Percentiles rank a stretch among this genome's conserved stretches.
phyloP scores from a whole-genome alignment of 768 basidiomycete genomes.

The Phanerodontia chrysosporium region DNA sequence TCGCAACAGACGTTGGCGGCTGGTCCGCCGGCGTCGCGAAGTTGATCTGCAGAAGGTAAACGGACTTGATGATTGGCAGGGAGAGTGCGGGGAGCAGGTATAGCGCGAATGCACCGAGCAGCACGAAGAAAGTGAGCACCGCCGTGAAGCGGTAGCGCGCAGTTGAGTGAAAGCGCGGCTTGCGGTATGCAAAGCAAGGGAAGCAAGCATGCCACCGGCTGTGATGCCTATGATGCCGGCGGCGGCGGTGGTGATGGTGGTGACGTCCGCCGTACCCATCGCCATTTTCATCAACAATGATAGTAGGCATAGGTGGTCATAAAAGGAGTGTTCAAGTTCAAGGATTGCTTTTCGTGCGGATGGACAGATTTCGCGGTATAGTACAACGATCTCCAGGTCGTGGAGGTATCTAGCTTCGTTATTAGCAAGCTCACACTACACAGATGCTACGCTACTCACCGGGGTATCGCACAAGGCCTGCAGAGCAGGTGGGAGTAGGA shows the following conservation, averaged over 20 bases:
- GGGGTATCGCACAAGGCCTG: neutral
- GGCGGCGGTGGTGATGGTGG: neutral
- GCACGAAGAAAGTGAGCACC: slow-evolving; percentile 41
- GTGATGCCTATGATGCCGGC: neutral
- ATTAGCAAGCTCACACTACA: too few relatives aligned
- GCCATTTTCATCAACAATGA: slow-evolving; percentile 11
- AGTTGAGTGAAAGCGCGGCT: slow-evolving; percentile 5
- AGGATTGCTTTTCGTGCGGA: neutral
- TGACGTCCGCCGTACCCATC: slow-evolving; percentile 6
- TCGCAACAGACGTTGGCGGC: slow-evolving; percentile 49
- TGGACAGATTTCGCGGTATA: neutral
- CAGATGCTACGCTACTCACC: neutral
- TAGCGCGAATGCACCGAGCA: slow-evolving; percentile 63
- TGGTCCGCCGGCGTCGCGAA: slow-evolving; percentile 30
- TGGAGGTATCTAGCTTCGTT: neutral
- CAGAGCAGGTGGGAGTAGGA: neutral
- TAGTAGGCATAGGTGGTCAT: slow-evolving; percentile 4
- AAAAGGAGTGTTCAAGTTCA: neutral
- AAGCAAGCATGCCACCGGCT: slow-evolving; percentile 7
- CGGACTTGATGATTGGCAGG: slow-evolving; percentile 64
- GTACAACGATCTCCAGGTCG: neutral
- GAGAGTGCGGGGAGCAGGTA: slow-evolving; percentile 75
- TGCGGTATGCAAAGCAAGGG: slow-evolving; percentile 4
- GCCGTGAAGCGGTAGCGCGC: slow-evolving; percentile 43
- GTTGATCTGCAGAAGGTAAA: slow-evolving; percentile 54